These are phyloP conservation scores for Lasiodiplodia sp. DNA, from an alignment of 2,329 filamentous ascomycete species.

Conservation along the genomic window DNA sequence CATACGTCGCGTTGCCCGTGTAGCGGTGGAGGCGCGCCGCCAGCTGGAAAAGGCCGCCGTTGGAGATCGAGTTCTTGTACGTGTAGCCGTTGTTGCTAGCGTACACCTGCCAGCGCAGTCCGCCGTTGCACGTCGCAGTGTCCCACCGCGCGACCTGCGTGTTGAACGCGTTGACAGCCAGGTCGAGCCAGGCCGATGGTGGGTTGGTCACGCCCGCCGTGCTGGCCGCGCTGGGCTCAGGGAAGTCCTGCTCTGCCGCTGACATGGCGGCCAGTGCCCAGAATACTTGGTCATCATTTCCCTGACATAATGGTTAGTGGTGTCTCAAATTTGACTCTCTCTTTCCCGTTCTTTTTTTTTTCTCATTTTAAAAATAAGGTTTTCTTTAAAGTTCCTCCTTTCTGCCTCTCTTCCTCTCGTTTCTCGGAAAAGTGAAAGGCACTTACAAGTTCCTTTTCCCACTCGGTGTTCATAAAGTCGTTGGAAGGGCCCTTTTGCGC, in stretches of 20 bases:
- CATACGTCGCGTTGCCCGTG: constrained; percentile 80
- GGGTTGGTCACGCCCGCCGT: constrained; percentile 30
- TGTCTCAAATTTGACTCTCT: background rate
- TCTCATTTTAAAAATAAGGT: background rate
- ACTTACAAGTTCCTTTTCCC: constrained; percentile 38
- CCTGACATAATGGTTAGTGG: constrained; percentile 46
- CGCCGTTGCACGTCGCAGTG: constrained; percentile 69
- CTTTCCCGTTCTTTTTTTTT: background rate
- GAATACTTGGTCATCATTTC: constrained; percentile 66
- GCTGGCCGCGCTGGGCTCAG: constrained; percentile 42
- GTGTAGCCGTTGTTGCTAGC: constrained; percentile 73
- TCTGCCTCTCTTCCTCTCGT: too few species aligned
- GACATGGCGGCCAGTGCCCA: constrained; percentile 67
- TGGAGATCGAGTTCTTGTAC: constrained; percentile 66
- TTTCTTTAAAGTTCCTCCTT: background rate
- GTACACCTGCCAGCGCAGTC: constrained; percentile 87
- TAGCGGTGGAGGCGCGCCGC: constrained; percentile 75
- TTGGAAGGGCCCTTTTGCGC: constrained; percentile 75
- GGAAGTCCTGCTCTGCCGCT: constrained; percentile 61
- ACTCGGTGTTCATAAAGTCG: constrained; percentile 69
- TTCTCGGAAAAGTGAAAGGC: constrained; percentile 46
- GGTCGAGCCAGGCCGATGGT: constrained; percentile 74
- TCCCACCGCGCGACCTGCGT: constrained; percentile 78
- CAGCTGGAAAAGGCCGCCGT: constrained; percentile 65
- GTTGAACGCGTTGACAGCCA: constrained; percentile 82